Conservation (phyloP, 768 basidiomycete species). For the Peribolospora kevripleyi region DNA sequence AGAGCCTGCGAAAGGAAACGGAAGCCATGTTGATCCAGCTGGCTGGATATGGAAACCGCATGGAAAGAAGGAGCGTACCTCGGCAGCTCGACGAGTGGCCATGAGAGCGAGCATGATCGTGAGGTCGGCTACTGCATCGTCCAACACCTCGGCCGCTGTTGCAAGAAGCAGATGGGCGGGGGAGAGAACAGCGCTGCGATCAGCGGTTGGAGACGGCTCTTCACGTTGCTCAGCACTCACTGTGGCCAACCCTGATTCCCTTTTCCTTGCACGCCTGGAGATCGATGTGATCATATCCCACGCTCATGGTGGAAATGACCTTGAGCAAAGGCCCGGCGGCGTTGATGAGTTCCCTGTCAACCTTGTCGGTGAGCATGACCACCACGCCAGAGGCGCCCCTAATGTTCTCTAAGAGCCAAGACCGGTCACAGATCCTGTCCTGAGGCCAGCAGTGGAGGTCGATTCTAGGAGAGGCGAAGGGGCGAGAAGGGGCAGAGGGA, state of each 20-base stretch:
- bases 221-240: background rate
- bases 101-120: conserved; percentile 77
- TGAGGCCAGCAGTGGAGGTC: conserved; percentile 32
- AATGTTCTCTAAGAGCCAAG: conserved; percentile 52
- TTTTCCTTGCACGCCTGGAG: conserved; percentile 34
- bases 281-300: conserved; percentile 76
- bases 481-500: no score
- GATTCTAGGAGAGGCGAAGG: background rate
- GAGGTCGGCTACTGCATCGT: conserved; percentile 79
- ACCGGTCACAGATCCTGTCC: conserved; percentile 32
- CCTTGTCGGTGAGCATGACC: conserved; percentile 49
- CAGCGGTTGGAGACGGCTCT: no score
- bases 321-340: conserved; percentile 52
- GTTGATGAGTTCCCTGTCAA: conserved; percentile 47
- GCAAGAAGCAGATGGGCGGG: background rate
- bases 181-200: no score
- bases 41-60: background rate
- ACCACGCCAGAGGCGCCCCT: conserved; percentile 34
- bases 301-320: conserved; percentile 81
- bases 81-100: conserved; percentile 60
- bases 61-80: conserved; percentile 24
- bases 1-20: background rate
- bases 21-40: no score
- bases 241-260: conserved; percentile 57
- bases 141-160: conserved; percentile 58